These are phyloP conservation scores for Metschnikowia gelsemii DNA, from an alignment of 805 yeast species.

Conservation along the genomic window DNA sequence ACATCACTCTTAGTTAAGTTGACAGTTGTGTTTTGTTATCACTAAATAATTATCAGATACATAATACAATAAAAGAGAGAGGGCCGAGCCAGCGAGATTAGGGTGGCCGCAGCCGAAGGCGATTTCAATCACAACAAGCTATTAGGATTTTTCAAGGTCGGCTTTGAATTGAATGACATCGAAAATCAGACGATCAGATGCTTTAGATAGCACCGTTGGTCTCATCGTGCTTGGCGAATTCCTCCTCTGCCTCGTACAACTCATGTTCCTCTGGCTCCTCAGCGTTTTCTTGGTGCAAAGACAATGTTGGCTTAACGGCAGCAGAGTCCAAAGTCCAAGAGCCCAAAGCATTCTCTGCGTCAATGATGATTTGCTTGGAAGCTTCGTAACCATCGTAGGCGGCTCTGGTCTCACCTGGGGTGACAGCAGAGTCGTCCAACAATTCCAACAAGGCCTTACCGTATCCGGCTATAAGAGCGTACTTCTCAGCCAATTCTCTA, in stretches of 20 bases:
- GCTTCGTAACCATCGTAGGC: conserved; percentile 98
- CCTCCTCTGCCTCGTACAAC: conserved; percentile 53
- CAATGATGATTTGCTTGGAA: conserved; percentile 94
- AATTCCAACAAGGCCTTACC: conserved; percentile 96
- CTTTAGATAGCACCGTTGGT: conserved; percentile 28
- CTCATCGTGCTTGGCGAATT: conserved; percentile 42
- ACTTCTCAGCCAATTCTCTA: conserved; percentile 93
- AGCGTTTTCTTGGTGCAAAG: conserved; percentile 66
- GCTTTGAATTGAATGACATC: conserved; percentile 8
- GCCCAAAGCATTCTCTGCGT: conserved; percentile 92
- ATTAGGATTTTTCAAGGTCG: conserved; percentile 1
- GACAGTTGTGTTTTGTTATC: conserved; percentile 2
- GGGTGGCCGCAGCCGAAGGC: conserved; percentile 3
- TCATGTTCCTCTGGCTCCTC: conserved; percentile 42
- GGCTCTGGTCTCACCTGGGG: conserved; percentile 99
- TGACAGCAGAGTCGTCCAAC: conserved; percentile 93
- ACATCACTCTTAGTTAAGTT: conserved; percentile 7
- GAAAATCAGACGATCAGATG: neutral
- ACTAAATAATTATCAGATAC: conserved; percentile 7
- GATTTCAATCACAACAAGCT: conserved; percentile 6
- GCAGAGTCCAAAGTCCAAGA: conserved; percentile 97
- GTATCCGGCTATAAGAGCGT: conserved; percentile 96
- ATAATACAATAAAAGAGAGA: conserved; percentile 9
- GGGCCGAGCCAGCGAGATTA: conserved; percentile 1
- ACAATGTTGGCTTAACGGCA: conserved; percentile 88